phyloP scores from a whole-genome alignment of 768 basidiomycete species.

The Suillus subluteus region DNA sequence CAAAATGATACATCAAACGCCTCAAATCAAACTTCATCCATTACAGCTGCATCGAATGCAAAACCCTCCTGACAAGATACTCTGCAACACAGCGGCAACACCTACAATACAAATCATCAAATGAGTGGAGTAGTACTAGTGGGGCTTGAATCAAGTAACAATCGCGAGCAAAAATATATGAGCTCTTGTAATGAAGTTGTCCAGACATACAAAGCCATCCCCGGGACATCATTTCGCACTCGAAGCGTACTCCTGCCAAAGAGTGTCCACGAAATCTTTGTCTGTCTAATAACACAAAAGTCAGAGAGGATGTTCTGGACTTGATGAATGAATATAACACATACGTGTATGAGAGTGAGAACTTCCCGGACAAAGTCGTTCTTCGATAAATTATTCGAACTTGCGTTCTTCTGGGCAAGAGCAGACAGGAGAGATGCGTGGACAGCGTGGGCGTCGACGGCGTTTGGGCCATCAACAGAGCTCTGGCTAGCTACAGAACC shows the following conservation, averaged over 20 bases:
- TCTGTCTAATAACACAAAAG: constrained; percentile 50
- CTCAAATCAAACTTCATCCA: background rate
- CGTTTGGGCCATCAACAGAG: constrained; percentile 11
- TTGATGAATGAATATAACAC: constrained; percentile 23
- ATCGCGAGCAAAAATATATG: constrained; percentile 8
- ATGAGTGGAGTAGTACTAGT: constrained; percentile 5
- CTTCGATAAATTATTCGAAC: constrained; percentile 40
- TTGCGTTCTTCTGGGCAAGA: constrained; percentile 23
- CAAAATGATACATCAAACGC: background rate
- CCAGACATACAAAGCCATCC: background rate
- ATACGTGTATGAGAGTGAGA: constrained; percentile 62
- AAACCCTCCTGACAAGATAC: background rate
- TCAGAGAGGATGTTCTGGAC: background rate
- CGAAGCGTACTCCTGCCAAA: constrained; percentile 56
- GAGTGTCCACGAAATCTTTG: constrained; percentile 63
- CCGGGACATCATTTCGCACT: background rate
- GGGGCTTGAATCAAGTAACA: constrained; percentile 3
- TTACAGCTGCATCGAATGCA: background rate
- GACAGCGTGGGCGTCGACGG: constrained; percentile 23
- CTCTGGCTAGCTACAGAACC: constrained; percentile 4
- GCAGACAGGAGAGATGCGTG: constrained; percentile 30
- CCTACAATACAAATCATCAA: constrained; percentile 4
- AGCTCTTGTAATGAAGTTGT: constrained; percentile 2
- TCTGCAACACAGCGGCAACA: background rate
- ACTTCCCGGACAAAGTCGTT: constrained; percentile 65